phyloP scores from a whole-genome alignment of 129 eudicot species.

The Tanacetum coccineum region DNA sequence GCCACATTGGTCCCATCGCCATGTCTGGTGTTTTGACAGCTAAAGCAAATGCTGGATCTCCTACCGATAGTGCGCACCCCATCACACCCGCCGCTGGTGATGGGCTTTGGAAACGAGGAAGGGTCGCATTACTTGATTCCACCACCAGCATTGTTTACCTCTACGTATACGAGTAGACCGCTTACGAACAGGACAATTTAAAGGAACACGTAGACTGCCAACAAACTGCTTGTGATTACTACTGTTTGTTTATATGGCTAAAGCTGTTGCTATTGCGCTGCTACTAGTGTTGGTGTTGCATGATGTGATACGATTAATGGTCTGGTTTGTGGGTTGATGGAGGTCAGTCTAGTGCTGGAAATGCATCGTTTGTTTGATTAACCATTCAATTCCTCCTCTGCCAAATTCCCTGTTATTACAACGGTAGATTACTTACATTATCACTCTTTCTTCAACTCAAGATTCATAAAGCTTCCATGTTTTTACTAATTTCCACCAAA shows the following conservation, averaged over 20 bases:
- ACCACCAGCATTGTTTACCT: constrained; percentile 37
- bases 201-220: too few relatives aligned
- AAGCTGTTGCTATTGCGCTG: constrained; percentile 34
- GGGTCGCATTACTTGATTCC: constrained; percentile 28
- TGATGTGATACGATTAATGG: constrained; percentile 47
- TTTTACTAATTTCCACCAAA: neutral
- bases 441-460: constrained; percentile 6
- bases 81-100: constrained; percentile 10
- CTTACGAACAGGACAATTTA: too few relatives aligned
- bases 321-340: constrained; percentile 26
- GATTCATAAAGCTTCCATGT: constrained; percentile 1
- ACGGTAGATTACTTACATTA: constrained; percentile 1
- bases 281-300: constrained; percentile 53
- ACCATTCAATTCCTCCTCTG: constrained; percentile 90
- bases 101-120: constrained; percentile 9
- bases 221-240: constrained; percentile 50
- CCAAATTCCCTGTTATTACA: constrained; percentile 45
- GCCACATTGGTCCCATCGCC: constrained; percentile 89
- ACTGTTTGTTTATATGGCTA: too few relatives aligned
- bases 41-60: constrained; percentile 63
- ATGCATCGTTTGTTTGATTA: constrained; percentile 79
- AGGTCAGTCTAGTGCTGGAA: constrained; percentile 71
- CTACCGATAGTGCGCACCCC: constrained; percentile 39
- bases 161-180: too few relatives aligned
- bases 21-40: constrained; percentile 75